phyloP scores from a whole-genome alignment of 331 rosid species.

The Erythrophleum ivorense region DNA sequence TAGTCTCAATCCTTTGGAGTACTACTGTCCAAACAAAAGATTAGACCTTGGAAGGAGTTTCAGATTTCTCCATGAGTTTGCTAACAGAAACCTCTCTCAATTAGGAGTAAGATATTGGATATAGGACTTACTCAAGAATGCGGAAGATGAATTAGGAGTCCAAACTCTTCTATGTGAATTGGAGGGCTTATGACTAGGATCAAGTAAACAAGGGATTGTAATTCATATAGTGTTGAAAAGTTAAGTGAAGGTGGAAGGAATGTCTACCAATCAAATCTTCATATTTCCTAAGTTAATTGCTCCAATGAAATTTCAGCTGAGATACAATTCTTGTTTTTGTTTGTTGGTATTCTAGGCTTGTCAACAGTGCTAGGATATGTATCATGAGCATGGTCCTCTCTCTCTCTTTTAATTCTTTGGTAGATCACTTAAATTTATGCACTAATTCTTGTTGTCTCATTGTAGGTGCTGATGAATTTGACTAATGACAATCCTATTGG shows the following conservation, averaged over 20 bases:
- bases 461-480: conserved; percentile 96
- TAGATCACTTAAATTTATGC: conserved; percentile 18
- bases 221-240: neutral
- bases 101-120: conserved; percentile 5
- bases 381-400: neutral
- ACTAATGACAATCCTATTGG: conserved; percentile 96
- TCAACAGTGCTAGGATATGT: conserved; percentile 18
- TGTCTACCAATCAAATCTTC: conserved; percentile 26
- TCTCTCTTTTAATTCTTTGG: no score
- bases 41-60: conserved; percentile 3
- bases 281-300: conserved; percentile 33
- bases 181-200: neutral
- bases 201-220: neutral
- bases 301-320: conserved; percentile 20
- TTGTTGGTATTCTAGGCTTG: conserved; percentile 1
- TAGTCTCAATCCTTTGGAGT: neutral
- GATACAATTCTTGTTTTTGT: conserved; percentile 24
- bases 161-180: neutral
- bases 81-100: neutral
- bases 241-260: conserved; percentile 31
- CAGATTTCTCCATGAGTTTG: neutral
- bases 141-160: neutral
- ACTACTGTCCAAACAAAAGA: neutral
- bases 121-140: neutral
- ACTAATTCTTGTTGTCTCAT: conserved; percentile 35